phyloP scores from a whole-genome alignment of 75 land plant species.

The Selaginella moellendorffii region DNA sequence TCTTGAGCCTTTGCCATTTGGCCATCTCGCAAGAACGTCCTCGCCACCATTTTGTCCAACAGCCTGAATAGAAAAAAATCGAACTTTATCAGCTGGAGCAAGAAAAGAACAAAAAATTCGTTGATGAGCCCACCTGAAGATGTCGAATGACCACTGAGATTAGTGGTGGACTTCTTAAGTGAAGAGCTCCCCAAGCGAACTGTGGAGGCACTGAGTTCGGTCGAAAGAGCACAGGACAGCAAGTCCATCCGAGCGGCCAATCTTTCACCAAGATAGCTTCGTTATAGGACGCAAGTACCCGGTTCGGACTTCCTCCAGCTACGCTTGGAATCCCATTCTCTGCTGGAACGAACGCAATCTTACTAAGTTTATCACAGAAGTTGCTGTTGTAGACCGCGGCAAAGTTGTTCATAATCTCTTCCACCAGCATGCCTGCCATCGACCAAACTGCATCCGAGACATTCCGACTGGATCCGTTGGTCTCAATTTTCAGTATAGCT shows the following conservation, averaged over 20 bases:
- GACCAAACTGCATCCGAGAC: slow-evolving; percentile 53
- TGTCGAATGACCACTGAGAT: slow-evolving; percentile 65
- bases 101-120: neutral
- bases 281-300: slow-evolving; percentile 68
- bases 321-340: slow-evolving; percentile 58
- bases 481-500: too few relatives aligned
- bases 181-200: slow-evolving; percentile 83
- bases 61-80: slow-evolving; percentile 28
- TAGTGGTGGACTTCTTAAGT: slow-evolving; percentile 68
- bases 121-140: slow-evolving; percentile 39
- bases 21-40: slow-evolving; percentile 90
- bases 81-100: neutral
- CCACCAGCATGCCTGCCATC: slow-evolving; percentile 55
- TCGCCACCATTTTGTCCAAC: slow-evolving; percentile 75
- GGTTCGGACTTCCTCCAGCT: slow-evolving; percentile 48
- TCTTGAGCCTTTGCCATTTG: slow-evolving; percentile 40
- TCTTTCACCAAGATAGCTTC: slow-evolving; percentile 66
- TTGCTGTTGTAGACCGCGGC: slow-evolving; percentile 53
- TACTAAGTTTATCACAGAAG: slow-evolving; percentile 66
- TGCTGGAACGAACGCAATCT: slow-evolving; percentile 73
- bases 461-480: slow-evolving; percentile 6
- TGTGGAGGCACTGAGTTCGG: slow-evolving; percentile 67
- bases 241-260: slow-evolving; percentile 94
- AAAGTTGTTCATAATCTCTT: slow-evolving; percentile 48
- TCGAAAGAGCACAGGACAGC: slow-evolving; percentile 50